These are phyloP conservation scores for Garcia nutans DNA, from an alignment of 345 rosid genomes.

Conservation along the genomic window DNA sequence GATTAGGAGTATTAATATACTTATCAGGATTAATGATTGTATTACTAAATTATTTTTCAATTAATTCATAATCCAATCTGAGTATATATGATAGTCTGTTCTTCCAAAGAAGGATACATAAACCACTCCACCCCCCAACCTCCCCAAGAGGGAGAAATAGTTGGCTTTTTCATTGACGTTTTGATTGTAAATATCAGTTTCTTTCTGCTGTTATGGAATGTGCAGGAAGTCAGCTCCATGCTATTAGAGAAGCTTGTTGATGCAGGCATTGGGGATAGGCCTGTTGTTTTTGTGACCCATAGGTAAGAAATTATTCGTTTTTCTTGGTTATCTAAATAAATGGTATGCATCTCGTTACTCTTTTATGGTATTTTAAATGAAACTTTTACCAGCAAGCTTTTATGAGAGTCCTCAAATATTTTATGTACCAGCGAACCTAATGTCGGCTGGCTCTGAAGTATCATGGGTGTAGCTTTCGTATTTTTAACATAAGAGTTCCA, in stretches of 20 bases:
- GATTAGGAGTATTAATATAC: neutral
- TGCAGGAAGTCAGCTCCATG: conserved; percentile 90
- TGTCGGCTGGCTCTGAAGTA: neutral
- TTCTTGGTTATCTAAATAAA: neutral
- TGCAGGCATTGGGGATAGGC: conserved; percentile 92
- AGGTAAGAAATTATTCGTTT: conserved; percentile 42
- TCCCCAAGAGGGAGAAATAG: too few relatives aligned
- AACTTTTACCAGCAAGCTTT: too few relatives aligned
- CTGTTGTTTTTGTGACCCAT: conserved; percentile 98
- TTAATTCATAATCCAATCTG: neutral
- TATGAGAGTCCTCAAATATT: neutral
- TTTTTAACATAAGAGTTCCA: neutral
- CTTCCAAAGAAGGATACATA: neutral
- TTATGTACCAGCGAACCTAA: too few relatives aligned
- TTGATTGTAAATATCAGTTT: neutral
- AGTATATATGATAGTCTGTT: neutral
- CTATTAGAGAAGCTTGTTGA: conserved; percentile 70
- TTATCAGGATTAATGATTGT: neutral
- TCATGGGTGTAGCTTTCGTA: neutral
- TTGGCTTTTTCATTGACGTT: neutral
- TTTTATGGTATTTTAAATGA: too few relatives aligned
- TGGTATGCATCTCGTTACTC: neutral
- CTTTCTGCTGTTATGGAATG: conserved; percentile 5
- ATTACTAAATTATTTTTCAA: neutral
- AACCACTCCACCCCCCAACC: too few relatives aligned